phyloP scores from a whole-genome alignment of 768 basidiomycete genomes.

The Guyanaporus albipodus region DNA sequence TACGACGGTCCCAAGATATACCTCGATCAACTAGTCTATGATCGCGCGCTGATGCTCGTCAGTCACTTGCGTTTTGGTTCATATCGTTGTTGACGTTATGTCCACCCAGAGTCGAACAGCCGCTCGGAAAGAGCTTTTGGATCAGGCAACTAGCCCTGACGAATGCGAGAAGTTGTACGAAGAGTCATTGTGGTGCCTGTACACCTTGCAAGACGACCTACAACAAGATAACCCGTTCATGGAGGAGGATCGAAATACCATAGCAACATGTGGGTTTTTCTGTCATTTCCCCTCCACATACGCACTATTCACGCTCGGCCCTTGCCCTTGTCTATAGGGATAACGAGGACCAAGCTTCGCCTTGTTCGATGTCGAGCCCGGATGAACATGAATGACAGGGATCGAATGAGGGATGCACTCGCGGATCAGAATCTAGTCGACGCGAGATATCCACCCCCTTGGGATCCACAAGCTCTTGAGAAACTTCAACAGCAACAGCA shows the following conservation, averaged over 20 bases:
- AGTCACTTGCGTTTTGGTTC: constrained; percentile 27
- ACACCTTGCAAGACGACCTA: constrained; percentile 87
- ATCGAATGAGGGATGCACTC: constrained; percentile 70
- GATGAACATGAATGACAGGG: constrained; percentile 72
- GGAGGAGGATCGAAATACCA: constrained; percentile 78
- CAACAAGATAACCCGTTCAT: constrained; percentile 80
- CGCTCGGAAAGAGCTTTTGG: constrained; percentile 84
- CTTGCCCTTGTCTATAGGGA: too few relatives aligned
- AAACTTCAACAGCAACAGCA: constrained; percentile 27
- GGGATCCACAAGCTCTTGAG: constrained; percentile 49
- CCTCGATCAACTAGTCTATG: constrained; percentile 89
- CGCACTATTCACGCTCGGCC: too few relatives aligned
- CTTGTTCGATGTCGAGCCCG: constrained; percentile 73
- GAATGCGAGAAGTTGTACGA: constrained; percentile 95
- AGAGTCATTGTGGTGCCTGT: constrained; percentile 90
- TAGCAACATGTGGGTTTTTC: constrained; percentile 62
- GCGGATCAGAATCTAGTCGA: constrained; percentile 80
- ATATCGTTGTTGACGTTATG: background rate
- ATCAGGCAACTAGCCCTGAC: constrained; percentile 67
- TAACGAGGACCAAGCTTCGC: constrained; percentile 79
- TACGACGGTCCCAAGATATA: constrained; percentile 80
- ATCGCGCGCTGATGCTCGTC: constrained; percentile 83
- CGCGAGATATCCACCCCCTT: constrained; percentile 65
- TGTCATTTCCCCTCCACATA: background rate
- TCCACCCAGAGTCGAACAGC: constrained; percentile 78